Evolutionary conservation across 306 rosid genomes (phyloP).

Genomic region (Cyamopsis tetragonoloba): DNA sequence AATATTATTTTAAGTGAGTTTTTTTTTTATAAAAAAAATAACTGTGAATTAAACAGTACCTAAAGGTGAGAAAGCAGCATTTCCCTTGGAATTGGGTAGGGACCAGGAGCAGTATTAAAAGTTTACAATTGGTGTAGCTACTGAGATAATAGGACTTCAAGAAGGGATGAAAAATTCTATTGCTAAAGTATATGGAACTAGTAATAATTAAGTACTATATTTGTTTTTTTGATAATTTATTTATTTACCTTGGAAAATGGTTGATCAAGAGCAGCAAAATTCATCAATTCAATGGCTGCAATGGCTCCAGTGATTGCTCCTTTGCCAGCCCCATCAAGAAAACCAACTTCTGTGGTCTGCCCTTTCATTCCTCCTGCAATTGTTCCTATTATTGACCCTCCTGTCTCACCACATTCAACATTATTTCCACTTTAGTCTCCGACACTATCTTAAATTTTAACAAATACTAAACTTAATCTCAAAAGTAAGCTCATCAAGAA

Average conservation of each 20-base stretch:
- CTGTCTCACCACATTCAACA: slow-evolving; percentile 12
- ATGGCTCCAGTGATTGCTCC: slow-evolving; percentile 51
- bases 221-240: too few species aligned
- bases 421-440: too few species aligned
- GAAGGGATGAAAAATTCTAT: neutral
- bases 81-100: neutral
- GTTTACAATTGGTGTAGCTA: neutral
- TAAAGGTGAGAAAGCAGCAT: neutral
- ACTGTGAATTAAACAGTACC: too few species aligned
- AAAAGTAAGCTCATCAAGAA: too few species aligned
- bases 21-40: too few species aligned
- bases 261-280: slow-evolving; percentile 4
- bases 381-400: slow-evolving; percentile 45
- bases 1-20: too few species aligned
- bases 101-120: neutral
- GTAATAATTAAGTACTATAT: too few species aligned
- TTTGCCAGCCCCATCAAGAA: slow-evolving; percentile 48
- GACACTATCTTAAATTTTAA: too few species aligned
- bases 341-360: slow-evolving; percentile 37
- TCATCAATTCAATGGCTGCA: slow-evolving; percentile 35
- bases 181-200: neutral
- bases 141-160: neutral
- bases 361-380: slow-evolving; percentile 41
- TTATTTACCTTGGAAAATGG: slow-evolving; percentile 30
- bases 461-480: too few species aligned